Conservation (phyloP, 495 filamentous ascomycete genomes). For the Glutinoglossum americanum region DNA sequence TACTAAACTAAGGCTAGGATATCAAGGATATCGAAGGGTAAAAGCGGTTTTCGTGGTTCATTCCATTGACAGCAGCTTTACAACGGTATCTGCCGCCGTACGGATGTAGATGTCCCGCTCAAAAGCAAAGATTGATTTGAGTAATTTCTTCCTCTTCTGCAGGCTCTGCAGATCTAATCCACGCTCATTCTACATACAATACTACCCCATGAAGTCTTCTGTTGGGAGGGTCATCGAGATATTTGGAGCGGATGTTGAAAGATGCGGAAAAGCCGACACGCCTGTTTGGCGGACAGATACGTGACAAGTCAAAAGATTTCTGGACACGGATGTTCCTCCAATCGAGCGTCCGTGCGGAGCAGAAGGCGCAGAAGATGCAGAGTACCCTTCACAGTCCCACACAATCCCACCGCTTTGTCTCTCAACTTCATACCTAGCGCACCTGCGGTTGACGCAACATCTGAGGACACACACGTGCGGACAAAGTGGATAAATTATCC, state of each 20-base stretch:
- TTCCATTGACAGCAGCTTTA: not conserved
- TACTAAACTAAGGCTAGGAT: no score
- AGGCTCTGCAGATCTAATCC: not conserved
- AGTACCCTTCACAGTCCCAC: no score
- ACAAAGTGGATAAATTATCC: not conserved
- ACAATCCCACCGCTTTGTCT: no score
- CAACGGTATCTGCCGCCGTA: not conserved
- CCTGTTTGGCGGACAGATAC: not conserved
- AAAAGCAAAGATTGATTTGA: not conserved
- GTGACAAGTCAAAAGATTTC: not conserved
- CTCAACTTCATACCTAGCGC: not conserved
- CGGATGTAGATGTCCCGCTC: not conserved
- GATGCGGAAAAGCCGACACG: no score
- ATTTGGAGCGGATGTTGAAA: no score
- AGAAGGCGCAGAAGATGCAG: no score
- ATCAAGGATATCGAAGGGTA: not conserved
- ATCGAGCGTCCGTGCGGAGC: not conserved
- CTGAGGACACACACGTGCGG: not conserved
- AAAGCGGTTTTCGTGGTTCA: not conserved
- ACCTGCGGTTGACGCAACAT: not conserved
- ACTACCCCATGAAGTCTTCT: not conserved
- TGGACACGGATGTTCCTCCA: not conserved
- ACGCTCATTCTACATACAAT: not conserved
- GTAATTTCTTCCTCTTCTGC: not conserved
- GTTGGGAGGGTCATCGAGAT: not conserved